Conservation (phyloP, 352 stramenopile species). For the Pseudoperonospora humuli region DNA sequence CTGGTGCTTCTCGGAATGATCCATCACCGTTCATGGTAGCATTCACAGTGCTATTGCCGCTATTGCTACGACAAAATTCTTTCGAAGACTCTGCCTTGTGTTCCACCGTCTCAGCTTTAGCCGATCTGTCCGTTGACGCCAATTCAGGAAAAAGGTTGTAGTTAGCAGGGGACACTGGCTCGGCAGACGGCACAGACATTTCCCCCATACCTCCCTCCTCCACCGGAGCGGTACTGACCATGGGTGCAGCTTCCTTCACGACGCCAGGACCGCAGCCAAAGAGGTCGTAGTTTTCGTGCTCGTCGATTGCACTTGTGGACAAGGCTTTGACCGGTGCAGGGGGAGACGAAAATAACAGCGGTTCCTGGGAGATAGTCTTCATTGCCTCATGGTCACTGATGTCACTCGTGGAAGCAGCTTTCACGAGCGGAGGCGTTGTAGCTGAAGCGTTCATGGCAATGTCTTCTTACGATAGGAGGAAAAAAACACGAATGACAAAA, state of each 20-base stretch:
- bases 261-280: slow-evolving; percentile 17
- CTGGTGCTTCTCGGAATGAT: slow-evolving; percentile 7
- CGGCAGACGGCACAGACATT: slow-evolving; percentile 10
- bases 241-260: slow-evolving; percentile 9
- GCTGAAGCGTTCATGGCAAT: not conserved
- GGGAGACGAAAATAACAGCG: slow-evolving; percentile 1
- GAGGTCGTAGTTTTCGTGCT: slow-evolving; percentile 27
- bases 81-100: slow-evolving; percentile 19
- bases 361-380: slow-evolving; percentile 13
- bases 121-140: slow-evolving; percentile 9
- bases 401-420: slow-evolving; percentile 14
- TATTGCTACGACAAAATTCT: slow-evolving; percentile 10
- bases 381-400: slow-evolving; percentile 19
- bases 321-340: slow-evolving; percentile 14
- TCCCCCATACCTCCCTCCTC: slow-evolving; percentile 23
- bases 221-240: slow-evolving; percentile 23
- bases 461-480: too few relatives aligned
- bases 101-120: slow-evolving; percentile 1
- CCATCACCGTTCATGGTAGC: slow-evolving; percentile 3
- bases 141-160: slow-evolving; percentile 40
- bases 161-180: slow-evolving; percentile 18
- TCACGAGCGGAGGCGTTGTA: slow-evolving; percentile 6
- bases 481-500: too few relatives aligned
- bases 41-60: slow-evolving; percentile 11
- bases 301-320: slow-evolving; percentile 17